These are phyloP conservation scores for Wolfiporia cocos DNA, from an alignment of 1,284 basidiomycete species.

Conservation along the genomic window DNA sequence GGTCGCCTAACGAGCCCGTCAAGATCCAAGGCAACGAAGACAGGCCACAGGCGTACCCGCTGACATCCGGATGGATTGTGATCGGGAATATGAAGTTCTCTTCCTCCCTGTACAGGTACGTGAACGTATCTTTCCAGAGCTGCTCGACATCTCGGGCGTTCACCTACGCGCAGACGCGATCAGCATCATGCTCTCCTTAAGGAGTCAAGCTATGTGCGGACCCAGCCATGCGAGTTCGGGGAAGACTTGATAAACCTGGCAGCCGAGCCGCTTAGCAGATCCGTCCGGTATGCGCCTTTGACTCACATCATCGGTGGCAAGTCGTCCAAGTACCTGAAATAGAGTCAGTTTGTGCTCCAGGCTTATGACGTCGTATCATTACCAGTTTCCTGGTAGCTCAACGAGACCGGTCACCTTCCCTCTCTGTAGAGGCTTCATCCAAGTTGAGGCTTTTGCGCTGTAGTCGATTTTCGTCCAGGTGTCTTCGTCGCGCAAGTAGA, in stretches of 20 bases:
- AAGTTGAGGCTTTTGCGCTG: constrained; percentile 47
- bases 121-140: constrained; percentile 74
- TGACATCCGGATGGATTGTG: constrained; percentile 78
- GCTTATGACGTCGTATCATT: constrained; percentile 39
- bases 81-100: constrained; percentile 73
- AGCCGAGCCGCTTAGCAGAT: too few species aligned
- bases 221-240: constrained; percentile 66
- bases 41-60: constrained; percentile 39
- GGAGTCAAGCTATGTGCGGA: constrained; percentile 13
- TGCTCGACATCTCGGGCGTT: constrained; percentile 64
- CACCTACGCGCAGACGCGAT: constrained; percentile 34
- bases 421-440: constrained; percentile 71
- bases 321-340: constrained; percentile 53
- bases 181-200: not conserved
- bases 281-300: too few species aligned
- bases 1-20: constrained; percentile 29
- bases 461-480: constrained; percentile 76
- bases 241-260: constrained; percentile 61
- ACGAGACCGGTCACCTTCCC: constrained; percentile 68
- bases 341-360: not conserved
- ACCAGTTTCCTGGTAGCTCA: constrained; percentile 73
- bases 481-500: constrained; percentile 65
- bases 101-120: constrained; percentile 67
- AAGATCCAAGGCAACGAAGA: not conserved
- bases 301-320: constrained; percentile 65